Percentiles rank a stretch among this genome's conserved stretches.
phyloP scores from a whole-genome alignment of 345 rosid species.

The Salix koriyanagi region DNA sequence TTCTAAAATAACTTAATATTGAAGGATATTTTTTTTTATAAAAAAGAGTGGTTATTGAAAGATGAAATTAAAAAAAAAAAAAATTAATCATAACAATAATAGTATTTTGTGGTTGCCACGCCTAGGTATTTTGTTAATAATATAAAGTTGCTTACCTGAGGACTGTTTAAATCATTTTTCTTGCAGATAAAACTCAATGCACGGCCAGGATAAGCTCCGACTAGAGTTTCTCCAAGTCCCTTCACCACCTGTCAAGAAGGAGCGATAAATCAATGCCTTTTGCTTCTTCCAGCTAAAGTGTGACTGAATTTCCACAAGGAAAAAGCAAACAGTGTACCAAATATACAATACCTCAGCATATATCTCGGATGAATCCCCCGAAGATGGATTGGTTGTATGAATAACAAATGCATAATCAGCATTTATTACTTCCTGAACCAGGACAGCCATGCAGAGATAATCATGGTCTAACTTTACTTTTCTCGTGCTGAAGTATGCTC shows the following conservation, averaged over 20 bases:
- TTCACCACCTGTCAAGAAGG: slow-evolving; percentile 60
- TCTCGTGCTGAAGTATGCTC: slow-evolving; percentile 94
- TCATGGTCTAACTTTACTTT: slow-evolving; percentile 88
- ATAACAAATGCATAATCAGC: slow-evolving; percentile 97
- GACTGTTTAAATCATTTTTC: slow-evolving; percentile 63
- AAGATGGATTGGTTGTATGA: slow-evolving; percentile 94
- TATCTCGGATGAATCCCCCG: slow-evolving; percentile 86
- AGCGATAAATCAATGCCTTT: slow-evolving; percentile 7
- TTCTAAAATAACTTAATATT: too few species aligned
- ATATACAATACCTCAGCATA: slow-evolving; percentile 72
- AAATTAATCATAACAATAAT: too few species aligned
- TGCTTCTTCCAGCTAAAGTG: slow-evolving; percentile 2
- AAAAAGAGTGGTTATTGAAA: too few species aligned
- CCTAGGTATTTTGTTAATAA: neutral
- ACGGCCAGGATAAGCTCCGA: slow-evolving; percentile 99
- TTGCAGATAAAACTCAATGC: slow-evolving; percentile 87
- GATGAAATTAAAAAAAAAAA: too few species aligned
- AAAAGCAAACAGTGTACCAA: neutral
- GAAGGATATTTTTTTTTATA: too few species aligned
- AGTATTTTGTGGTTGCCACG: too few species aligned
- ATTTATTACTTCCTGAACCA: slow-evolving; percentile 92
- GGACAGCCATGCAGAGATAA: slow-evolving; percentile 94
- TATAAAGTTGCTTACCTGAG: slow-evolving; percentile 48
- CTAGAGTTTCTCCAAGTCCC: slow-evolving; percentile 97
- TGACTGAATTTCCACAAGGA: neutral